Base-by-base conservation (phyloP, 805 yeast genomes). In the Barnettozyma siamensis region DNA sequence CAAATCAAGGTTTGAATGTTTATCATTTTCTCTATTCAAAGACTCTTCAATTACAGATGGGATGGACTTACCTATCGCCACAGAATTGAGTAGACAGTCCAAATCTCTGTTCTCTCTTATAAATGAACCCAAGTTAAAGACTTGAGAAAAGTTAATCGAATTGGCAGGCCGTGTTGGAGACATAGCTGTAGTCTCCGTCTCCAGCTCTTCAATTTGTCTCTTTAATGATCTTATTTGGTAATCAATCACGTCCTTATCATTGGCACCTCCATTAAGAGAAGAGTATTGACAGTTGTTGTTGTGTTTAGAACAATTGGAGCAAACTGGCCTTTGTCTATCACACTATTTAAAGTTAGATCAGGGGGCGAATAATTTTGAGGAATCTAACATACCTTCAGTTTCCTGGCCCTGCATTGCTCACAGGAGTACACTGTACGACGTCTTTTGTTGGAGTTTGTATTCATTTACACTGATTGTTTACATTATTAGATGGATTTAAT, bases 381-480 rank as follows among this genome's bases (percentile, higher is more conserved):
- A n/a, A n/a, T n/a, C n/a, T 10, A 6, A 29, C 38, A 19, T 15
- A 36, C 38, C 15, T 29, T 36, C 5, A 36, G 33, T 12, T 36
- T 36, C 11, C 19, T 36, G 10, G 38, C 4, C 5, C 38, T 19
- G 20, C 38, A 36, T 10, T 19, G 27, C 16, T 28, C 33, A 15
- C 38, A 36, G 5, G 38, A 36, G 12, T 41, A 41, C 57, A 42
- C 37, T 16, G 33, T 18, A 13, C 45, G 35, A 17, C 37, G 33
- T 18, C 45, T 33, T 33, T 38, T 42, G 4, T 13, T 19, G n/a
- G 36, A 12, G 2, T n/a, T 8, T 21, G 31, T 17, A 18, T 30
- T 16, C 37, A 34, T 34, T 27, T 9, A 7, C 21, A 3, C 17
- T 15, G 10, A 4, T 18, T 31, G 15, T 9, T 19, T 18, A 23